These are phyloP conservation scores for Chytridium lagenaria DNA, from an alignment of 371 early-diverging fungal genomes.

Conservation along the genomic window DNA sequence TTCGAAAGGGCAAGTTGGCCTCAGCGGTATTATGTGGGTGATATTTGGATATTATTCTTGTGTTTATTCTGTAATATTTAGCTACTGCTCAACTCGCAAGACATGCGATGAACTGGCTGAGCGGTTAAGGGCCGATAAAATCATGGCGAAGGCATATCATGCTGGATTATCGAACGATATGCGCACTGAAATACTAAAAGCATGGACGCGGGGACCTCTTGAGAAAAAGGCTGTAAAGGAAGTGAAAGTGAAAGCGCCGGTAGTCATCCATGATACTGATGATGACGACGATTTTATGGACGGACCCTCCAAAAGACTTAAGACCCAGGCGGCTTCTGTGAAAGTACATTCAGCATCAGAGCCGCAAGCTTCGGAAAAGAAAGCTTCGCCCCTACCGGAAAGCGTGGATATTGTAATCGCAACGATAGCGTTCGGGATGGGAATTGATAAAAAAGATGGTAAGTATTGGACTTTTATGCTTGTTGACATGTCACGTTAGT, in stretches of 20 bases:
- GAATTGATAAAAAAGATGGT: slow-evolving; percentile 72
- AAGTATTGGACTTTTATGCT: neutral
- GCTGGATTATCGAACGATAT: slow-evolving; percentile 42
- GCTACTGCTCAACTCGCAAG: slow-evolving; percentile 52
- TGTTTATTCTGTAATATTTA: slow-evolving; percentile 15
- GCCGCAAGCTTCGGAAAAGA: slow-evolving; percentile 3
- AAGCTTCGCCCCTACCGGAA: slow-evolving; percentile 19
- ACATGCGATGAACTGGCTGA: slow-evolving; percentile 48
- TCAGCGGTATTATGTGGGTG: slow-evolving; percentile 53
- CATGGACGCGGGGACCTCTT: slow-evolving; percentile 38
- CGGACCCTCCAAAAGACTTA: neutral
- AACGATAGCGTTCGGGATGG: slow-evolving; percentile 74
- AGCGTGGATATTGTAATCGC: slow-evolving; percentile 59
- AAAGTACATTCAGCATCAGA: neutral
- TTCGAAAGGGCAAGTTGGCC: slow-evolving; percentile 34
- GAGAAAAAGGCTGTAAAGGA: neutral
- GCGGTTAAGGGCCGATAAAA: slow-evolving; percentile 33
- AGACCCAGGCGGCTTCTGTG: neutral
- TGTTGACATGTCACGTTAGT: slow-evolving; percentile 47
- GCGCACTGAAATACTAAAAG: slow-evolving; percentile 36
- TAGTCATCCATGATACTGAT: neutral
- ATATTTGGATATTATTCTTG: neutral
- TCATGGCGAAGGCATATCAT: slow-evolving; percentile 52
- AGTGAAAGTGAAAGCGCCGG: neutral
- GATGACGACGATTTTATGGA: slow-evolving; percentile 8